These are phyloP conservation scores for Amaranthus cruentus DNA, from an alignment of 148 eudicot species.

Conservation along the genomic window DNA sequence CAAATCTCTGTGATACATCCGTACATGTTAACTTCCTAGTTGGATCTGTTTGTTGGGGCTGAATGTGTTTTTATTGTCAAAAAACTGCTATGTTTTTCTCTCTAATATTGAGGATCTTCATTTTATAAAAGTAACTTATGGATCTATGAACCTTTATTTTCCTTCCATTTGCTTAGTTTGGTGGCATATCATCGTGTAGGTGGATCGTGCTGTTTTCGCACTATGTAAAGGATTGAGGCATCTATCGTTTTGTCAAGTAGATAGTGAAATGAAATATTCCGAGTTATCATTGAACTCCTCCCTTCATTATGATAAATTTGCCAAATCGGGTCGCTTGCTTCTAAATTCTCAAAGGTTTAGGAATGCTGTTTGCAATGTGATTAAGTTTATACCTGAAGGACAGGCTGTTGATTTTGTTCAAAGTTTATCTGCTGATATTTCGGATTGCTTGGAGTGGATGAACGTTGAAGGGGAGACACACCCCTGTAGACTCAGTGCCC, in stretches of 20 bases:
- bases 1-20: no score
- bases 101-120: neutral
- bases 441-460: constrained; percentile 72
- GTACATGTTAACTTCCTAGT: no score
- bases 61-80: no score
- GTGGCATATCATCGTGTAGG: constrained; percentile 43
- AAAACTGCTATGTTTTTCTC: no score
- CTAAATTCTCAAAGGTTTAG: constrained; percentile 64
- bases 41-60: no score
- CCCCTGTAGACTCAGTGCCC: constrained; percentile 27
- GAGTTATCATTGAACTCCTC: constrained; percentile 23
- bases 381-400: constrained; percentile 83
- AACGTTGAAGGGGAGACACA: constrained; percentile 31
- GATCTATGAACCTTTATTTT: neutral
- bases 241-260: constrained; percentile 28
- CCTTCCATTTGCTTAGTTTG: constrained; percentile 17
- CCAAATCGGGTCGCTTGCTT: constrained; percentile 54
- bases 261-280: constrained; percentile 21
- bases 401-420: constrained; percentile 69
- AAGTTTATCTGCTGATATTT: constrained; percentile 55
- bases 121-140: neutral
- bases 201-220: constrained; percentile 54
- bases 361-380: constrained; percentile 53
- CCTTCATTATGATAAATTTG: constrained; percentile 33
- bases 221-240: constrained; percentile 65